Conservation (phyloP, 768 basidiomycete genomes). For the Amanita subjunquillea region DNA sequence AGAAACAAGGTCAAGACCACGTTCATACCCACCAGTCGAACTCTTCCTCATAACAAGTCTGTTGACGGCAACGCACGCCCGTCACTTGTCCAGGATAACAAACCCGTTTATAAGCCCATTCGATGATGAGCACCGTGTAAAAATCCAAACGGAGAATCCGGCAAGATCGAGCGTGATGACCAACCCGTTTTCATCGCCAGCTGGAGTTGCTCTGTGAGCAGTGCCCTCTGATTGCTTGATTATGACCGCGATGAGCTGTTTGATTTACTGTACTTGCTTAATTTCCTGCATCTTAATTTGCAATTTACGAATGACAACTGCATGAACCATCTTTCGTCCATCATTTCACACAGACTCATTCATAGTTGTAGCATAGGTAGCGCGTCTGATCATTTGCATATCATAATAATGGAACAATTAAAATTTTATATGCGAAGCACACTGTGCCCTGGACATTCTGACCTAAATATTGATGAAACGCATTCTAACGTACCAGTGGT, state of each 20-base stretch:
- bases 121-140: conserved; percentile 52
- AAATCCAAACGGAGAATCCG: conserved; percentile 11
- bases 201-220: conserved; percentile 4
- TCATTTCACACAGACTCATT: not conserved
- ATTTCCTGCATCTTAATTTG: not conserved
- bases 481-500: not conserved
- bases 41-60: conserved; percentile 25
- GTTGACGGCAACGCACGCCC: conserved; percentile 32
- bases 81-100: conserved; percentile 26
- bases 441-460: too few relatives aligned
- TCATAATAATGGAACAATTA: not conserved
- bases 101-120: conserved; percentile 72
- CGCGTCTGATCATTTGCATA: too few relatives aligned
- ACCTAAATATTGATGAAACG: too few relatives aligned
- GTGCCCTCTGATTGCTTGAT: not conserved
- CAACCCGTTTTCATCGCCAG: conserved; percentile 1
- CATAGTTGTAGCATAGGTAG: not conserved
- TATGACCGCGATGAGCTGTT: not conserved
- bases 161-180: conserved; percentile 1
- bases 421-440: not conserved
- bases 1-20: not conserved
- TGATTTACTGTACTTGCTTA: not conserved
- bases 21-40: conserved; percentile 10
- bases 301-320: not conserved
- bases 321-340: not conserved